Evolutionary conservation across 2,329 filamentous ascomycete species (phyloP), one percentile per base, ranked within the genome.

Genomic region (Pestalotiopsis sp.): DNA sequence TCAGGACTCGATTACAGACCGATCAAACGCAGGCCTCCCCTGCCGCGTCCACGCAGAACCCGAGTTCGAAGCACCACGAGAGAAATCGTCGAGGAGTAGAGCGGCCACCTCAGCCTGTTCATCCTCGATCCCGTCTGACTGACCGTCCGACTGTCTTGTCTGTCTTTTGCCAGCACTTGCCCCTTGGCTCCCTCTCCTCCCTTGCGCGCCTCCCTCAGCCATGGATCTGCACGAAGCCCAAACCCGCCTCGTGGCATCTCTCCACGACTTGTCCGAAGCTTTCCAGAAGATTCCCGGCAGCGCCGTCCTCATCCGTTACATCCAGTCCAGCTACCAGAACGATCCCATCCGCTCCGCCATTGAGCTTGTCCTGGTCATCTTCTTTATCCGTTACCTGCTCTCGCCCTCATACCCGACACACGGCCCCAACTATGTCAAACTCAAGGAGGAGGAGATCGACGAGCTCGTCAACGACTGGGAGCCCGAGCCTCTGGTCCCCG

Each of bases 391-490:
- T 72, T 99, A 99, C 80, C 86, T 99, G 67, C 86, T 98, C 70
- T 92, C 94, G 70, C 95, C 95, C 0, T 94, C 93, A 66, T 99
- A 99, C 82, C 94, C 93, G 72, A 98, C 95, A 17, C 90, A 93
- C 77, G 95, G 95, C 79, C 92, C 93, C 74, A 96, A 94, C 77
- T 94, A 94, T 75, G 94, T 98, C 72, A 92, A 93, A 75, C 85
- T 99, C 71, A 92, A 92, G 11, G 95, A 98, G 80, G 94, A 97
- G 88, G 96, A 99, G 83, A 97, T 99, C 74, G 96, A 99, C 77
- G 96, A 99, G 77, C 83, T 99, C 69, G 93, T 99, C 58, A 95
- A 97, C 68, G 96, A 99, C 74, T 99, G 96, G 96, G 92, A 90
- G 7, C 97, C 96, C 0, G 96, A 99, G 81, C 95, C 96, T 14